Evolutionary conservation across 371 early-diverging fungal genomes (phyloP).

Genomic region (Syncephalastrum contaminatum): DNA sequence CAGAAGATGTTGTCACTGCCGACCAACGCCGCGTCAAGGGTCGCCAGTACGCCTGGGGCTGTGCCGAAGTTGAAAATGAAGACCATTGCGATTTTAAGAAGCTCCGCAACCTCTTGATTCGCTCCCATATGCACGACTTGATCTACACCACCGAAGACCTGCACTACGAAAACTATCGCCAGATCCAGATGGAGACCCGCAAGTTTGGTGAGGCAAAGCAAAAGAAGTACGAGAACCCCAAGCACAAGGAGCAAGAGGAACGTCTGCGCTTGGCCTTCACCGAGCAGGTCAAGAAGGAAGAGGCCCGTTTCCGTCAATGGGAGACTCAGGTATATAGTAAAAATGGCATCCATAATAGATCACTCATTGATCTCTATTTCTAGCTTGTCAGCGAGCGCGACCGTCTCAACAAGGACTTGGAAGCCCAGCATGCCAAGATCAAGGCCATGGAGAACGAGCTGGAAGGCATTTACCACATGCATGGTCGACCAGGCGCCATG

Average conservation of each 20-base stretch:
- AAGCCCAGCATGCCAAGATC: conserved; percentile 89
- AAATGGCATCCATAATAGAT: no score
- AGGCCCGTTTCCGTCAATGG: conserved; percentile 95
- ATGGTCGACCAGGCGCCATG: no score
- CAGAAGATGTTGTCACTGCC: conserved; percentile 70
- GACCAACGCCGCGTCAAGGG: conserved; percentile 80
- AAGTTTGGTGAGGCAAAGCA: conserved; percentile 77
- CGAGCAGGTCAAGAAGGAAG: conserved; percentile 94
- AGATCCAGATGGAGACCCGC: conserved; percentile 78
- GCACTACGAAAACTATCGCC: conserved; percentile 89
- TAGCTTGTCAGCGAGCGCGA: conserved; percentile 95
- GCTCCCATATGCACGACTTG: conserved; percentile 92
- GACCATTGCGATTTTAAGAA: conserved; percentile 89
- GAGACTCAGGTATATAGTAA: conserved; percentile 75
- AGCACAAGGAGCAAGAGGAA: conserved; percentile 95
- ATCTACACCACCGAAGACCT: conserved; percentile 83
- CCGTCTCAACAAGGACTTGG: conserved; percentile 95
- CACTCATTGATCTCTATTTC: no score
- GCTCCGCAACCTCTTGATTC: conserved; percentile 87
- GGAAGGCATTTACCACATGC: conserved; percentile 33
- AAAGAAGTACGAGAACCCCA: conserved; percentile 77
- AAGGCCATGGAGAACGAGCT: conserved; percentile 89
- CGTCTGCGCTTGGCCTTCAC: conserved; percentile 89
- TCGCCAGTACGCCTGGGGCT: conserved; percentile 92
- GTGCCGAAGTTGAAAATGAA: conserved; percentile 89